Percentiles rank a stretch among this genome's conserved stretches.
phyloP scores from a whole-genome alignment of 495 filamentous ascomycete genomes.

The Penicillium atrosanguineum region DNA sequence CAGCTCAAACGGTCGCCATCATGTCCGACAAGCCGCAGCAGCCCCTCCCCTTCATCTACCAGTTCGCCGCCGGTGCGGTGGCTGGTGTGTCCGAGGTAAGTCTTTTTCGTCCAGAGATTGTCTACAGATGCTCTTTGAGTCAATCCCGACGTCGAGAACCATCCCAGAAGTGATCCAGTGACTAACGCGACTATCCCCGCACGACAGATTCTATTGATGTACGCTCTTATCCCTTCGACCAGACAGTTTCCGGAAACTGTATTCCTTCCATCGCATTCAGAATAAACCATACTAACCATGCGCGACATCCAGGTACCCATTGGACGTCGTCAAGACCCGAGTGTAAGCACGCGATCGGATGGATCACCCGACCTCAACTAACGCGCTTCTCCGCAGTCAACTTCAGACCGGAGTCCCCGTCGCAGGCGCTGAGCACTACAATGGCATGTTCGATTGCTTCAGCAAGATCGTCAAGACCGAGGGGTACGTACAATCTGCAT shows the following conservation, averaged over 20 bases:
- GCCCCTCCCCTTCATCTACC: slow-evolving; percentile 80
- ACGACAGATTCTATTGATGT: slow-evolving; percentile 82
- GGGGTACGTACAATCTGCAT: slow-evolving; percentile 56
- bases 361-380: slow-evolving; percentile 13
- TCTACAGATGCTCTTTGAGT: neutral
- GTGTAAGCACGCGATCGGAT: slow-evolving; percentile 60
- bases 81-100: slow-evolving; percentile 90
- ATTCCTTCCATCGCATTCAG: neutral
- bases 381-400: slow-evolving; percentile 54
- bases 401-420: slow-evolving; percentile 69
- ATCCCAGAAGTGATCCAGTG: slow-evolving; percentile 5
- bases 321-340: slow-evolving; percentile 97
- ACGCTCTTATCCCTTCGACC: slow-evolving; percentile 21
- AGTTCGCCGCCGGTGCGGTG: slow-evolving; percentile 84
- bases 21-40: slow-evolving; percentile 59
- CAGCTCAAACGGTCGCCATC: slow-evolving; percentile 27
- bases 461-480: slow-evolving; percentile 92
- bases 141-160: neutral
- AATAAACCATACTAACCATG: slow-evolving; percentile 12
- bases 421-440: slow-evolving; percentile 77
- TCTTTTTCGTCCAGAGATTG: neutral
- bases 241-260: neutral
- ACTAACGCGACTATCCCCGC: slow-evolving; percentile 29
- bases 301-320: slow-evolving; percentile 74
- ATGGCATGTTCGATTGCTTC: slow-evolving; percentile 94